Evolutionary conservation across 768 basidiomycete species (phyloP).

Genomic region (Rhizopogon roseolus): DNA sequence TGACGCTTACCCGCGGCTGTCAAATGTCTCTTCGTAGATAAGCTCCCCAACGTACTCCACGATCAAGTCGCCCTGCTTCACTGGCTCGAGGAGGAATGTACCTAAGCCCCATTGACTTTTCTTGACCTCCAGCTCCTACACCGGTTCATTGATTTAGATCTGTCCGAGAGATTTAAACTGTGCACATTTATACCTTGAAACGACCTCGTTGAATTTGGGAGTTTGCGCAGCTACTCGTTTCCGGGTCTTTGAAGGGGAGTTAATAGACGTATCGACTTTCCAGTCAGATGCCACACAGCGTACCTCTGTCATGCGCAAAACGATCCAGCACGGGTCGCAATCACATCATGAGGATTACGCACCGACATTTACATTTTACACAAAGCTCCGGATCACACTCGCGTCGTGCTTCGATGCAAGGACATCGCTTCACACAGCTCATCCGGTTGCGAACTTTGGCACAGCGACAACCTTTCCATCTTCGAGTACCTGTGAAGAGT

Average conservation of each 20-base stretch:
- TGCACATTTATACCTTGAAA: slow-evolving; percentile 33
- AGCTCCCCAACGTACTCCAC: slow-evolving; percentile 69
- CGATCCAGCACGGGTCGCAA: background rate
- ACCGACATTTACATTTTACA: slow-evolving; percentile 45
- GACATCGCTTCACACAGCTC: slow-evolving; percentile 40
- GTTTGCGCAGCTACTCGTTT: slow-evolving; percentile 39
- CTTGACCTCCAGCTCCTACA: slow-evolving; percentile 38
- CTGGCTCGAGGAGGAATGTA: slow-evolving; percentile 43
- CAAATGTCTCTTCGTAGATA: slow-evolving; percentile 42
- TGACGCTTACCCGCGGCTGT: slow-evolving; percentile 45
- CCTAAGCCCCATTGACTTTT: slow-evolving; percentile 50
- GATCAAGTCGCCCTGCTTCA: slow-evolving; percentile 41
- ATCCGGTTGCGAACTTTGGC: slow-evolving; percentile 16
- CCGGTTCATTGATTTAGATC: background rate
- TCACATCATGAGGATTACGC: slow-evolving; percentile 10
- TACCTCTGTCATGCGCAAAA: slow-evolving; percentile 18
- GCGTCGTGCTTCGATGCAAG: slow-evolving; percentile 42
- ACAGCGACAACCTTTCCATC: slow-evolving; percentile 58
- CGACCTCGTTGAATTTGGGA: slow-evolving; percentile 40
- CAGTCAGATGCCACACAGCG: background rate
- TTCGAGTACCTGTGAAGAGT: slow-evolving; percentile 39
- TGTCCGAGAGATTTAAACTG: background rate
- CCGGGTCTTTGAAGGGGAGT: slow-evolving; percentile 17
- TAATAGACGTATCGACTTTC: background rate
- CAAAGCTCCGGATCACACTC: slow-evolving; percentile 75